phyloP scores from a whole-genome alignment of 345 rosid genomes.

The Linum tenue region DNA sequence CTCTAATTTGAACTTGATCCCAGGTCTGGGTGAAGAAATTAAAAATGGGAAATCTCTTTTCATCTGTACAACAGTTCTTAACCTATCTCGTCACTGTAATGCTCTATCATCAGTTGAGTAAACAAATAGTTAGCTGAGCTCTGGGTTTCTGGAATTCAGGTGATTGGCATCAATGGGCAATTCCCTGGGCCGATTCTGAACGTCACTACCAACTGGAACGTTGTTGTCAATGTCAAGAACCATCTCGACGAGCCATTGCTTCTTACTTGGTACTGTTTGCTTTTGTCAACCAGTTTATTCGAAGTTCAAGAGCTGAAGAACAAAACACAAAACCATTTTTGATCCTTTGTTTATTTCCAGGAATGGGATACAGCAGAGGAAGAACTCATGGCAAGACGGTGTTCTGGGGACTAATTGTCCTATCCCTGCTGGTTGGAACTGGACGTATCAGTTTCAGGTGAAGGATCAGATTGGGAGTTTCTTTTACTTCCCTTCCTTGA shows the following conservation, averaged over 20 bases:
- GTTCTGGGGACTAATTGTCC: constrained; percentile 32
- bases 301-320: background rate
- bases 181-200: constrained; percentile 28
- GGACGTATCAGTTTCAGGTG: constrained; percentile 29
- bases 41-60: background rate
- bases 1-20: background rate
- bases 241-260: constrained; percentile 26
- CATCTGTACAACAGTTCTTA: too few species aligned
- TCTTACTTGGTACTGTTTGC: constrained; percentile 56
- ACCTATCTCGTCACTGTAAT: too few species aligned
- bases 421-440: constrained; percentile 28
- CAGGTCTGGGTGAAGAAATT: background rate
- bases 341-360: constrained; percentile 9
- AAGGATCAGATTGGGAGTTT: constrained; percentile 32
- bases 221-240: constrained; percentile 26
- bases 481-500: constrained; percentile 26
- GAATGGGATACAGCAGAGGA: constrained; percentile 26
- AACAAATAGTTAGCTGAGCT: background rate
- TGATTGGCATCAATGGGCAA: constrained; percentile 24
- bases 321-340: background rate
- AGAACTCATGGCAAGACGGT: constrained; percentile 31
- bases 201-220: constrained; percentile 27
- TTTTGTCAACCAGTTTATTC: background rate
- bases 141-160: constrained; percentile 8
- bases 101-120: too few species aligned